Conservation (phyloP, 2,329 filamentous ascomycete species). For the Arthrobotrys conoides region DNA sequence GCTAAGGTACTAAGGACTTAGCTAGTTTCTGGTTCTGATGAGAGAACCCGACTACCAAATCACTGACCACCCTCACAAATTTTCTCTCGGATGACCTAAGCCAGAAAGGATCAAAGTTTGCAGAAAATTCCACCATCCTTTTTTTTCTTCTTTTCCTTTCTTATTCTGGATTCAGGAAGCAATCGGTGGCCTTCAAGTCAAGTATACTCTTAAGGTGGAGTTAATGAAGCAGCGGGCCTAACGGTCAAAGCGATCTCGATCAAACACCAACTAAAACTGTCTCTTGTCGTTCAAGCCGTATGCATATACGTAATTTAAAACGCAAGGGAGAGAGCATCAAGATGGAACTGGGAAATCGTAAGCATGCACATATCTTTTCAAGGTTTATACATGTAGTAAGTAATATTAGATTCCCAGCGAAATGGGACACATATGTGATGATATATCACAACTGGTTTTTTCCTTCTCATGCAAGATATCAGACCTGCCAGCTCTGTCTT, state of each 20-base stretch:
- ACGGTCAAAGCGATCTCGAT: not conserved
- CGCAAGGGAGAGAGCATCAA: not conserved
- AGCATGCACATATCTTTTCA: not conserved
- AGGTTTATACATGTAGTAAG: too few relatives aligned
- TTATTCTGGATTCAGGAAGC: too few relatives aligned
- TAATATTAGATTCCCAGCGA: not conserved
- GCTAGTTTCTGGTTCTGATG: not conserved
- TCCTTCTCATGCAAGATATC: constrained; percentile 6
- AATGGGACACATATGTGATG: not conserved
- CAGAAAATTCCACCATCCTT: not conserved
- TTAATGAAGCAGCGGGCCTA: too few relatives aligned
- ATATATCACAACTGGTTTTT: constrained; percentile 9
- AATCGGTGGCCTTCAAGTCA: too few relatives aligned
- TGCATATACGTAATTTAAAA: not conserved
- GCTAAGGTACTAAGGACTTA: too few relatives aligned
- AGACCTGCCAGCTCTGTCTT: not conserved
- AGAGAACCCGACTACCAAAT: constrained; percentile 24
- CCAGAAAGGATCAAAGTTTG: not conserved
- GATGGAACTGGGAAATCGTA: not conserved
- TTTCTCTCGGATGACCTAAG: not conserved
- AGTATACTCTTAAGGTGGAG: too few relatives aligned
- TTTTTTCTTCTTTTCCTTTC: not conserved
- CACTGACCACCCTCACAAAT: constrained; percentile 1
- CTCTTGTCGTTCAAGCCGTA: not conserved
- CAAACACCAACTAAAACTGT: not conserved